phyloP scores from a whole-genome alignment of 257 asterid genomes.

The Solanum stenotomum region DNA sequence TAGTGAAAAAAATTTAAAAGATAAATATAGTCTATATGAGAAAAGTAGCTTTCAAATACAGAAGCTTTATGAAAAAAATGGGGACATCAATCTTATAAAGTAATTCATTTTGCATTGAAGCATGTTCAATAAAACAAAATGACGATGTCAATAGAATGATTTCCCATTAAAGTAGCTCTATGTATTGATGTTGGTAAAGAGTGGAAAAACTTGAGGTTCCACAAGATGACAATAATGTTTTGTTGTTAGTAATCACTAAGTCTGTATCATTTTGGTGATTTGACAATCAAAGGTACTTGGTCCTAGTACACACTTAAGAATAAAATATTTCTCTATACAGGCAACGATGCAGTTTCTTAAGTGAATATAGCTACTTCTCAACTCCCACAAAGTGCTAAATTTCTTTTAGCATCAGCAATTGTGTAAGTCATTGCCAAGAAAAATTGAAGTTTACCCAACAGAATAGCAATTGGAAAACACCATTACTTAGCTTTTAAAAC shows the following conservation, averaged over 20 bases:
- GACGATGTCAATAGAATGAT: background rate
- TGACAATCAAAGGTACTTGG: background rate
- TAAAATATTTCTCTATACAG: background rate
- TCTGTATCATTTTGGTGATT: background rate
- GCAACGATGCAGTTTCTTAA: background rate
- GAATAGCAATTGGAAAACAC: background rate
- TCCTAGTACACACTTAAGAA: background rate
- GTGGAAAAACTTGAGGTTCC: background rate
- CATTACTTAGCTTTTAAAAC: background rate
- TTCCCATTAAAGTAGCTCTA: background rate
- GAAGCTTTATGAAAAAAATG: background rate
- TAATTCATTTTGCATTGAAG: background rate
- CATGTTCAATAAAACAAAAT: background rate
- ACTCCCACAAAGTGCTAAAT: background rate
- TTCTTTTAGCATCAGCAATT: background rate
- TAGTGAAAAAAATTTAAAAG: background rate
- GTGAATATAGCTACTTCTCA: background rate
- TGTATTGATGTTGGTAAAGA: background rate
- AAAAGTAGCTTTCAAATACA: background rate
- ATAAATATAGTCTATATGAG: background rate
- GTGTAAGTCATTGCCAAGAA: background rate
- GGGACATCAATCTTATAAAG: background rate
- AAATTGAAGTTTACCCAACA: background rate
- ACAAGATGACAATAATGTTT: background rate
- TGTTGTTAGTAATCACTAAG: background rate